Percentiles rank a stretch among this genome's conserved stretches.
These are phyloP conservation scores for Lachnellula suecica DNA, from an alignment of 2,329 filamentous ascomycete genomes.

Conservation along the genomic window DNA sequence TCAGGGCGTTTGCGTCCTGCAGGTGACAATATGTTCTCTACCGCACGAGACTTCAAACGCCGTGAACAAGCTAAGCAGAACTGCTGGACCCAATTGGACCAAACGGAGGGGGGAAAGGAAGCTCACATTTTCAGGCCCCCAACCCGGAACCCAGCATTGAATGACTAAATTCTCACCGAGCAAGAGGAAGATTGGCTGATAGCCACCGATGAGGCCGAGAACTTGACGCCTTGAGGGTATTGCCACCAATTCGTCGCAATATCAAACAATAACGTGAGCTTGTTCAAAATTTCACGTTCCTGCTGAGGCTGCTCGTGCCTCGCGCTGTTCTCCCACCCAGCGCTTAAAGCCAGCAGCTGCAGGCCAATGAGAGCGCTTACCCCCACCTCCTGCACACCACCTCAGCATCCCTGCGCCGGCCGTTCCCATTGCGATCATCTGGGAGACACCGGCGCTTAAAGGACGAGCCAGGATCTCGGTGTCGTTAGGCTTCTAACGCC, in stretches of 20 bases:
- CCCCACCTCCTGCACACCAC: not conserved
- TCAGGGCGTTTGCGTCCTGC: too few species aligned
- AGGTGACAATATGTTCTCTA: too few species aligned
- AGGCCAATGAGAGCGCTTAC: not conserved
- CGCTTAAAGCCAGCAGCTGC: constrained; percentile 2
- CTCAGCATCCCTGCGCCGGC: not conserved
- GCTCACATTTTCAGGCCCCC: not conserved
- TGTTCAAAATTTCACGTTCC: not conserved
- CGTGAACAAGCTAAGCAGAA: too few species aligned
- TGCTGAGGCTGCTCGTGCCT: not conserved
- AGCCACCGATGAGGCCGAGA: not conserved
- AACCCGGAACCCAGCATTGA: not conserved
- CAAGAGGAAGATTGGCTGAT: constrained; percentile 1
- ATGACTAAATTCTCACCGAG: not conserved
- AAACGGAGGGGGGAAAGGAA: not conserved
- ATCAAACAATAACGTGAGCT: not conserved
- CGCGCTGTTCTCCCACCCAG: not conserved
- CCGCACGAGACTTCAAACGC: too few species aligned
- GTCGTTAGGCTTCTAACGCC: not conserved
- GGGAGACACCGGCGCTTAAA: constrained; percentile 1
- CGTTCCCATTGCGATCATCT: not conserved
- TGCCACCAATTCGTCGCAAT: too few species aligned
- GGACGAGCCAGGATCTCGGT: constrained; percentile 1
- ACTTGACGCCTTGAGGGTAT: too few species aligned
- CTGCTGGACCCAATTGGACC: not conserved